Evolutionary conservation across 345 rosid genomes (phyloP).

Genomic region (Hypericum perforatum): DNA sequence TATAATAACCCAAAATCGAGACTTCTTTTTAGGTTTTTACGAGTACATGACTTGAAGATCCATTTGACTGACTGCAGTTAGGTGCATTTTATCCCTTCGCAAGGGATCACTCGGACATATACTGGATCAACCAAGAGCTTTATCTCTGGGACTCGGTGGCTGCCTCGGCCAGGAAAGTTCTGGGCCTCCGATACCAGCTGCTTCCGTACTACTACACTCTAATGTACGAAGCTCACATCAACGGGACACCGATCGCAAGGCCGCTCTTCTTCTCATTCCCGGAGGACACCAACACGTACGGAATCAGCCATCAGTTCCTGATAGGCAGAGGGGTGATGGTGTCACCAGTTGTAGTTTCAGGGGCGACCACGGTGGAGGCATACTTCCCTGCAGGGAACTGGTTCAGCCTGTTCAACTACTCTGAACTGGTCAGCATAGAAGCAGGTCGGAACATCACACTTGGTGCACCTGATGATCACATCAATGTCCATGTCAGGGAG

Average conservation of each 20-base stretch:
- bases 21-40: too few species aligned
- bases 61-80: conserved; percentile 24
- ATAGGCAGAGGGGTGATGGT: conserved; percentile 52
- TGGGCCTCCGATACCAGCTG: conserved; percentile 52
- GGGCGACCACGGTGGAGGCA: conserved; percentile 29
- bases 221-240: conserved; percentile 49
- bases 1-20: neutral
- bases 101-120: conserved; percentile 47
- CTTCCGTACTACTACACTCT: conserved; percentile 65
- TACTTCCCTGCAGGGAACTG: conserved; percentile 65
- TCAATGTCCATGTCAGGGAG: conserved; percentile 50
- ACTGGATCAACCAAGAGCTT: conserved; percentile 44
- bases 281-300: conserved; percentile 39
- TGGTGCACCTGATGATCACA: conserved; percentile 41
- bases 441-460: conserved; percentile 34
- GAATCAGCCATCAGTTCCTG: conserved; percentile 42
- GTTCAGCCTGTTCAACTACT: conserved; percentile 57
- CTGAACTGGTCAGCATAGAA: conserved; percentile 23
- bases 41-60: too few species aligned
- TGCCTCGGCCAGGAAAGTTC: conserved; percentile 50
- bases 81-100: conserved; percentile 82
- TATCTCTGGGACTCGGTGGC: conserved; percentile 75
- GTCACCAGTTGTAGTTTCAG: conserved; percentile 40
- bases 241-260: conserved; percentile 60
- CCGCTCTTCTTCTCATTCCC: conserved; percentile 75